These are phyloP conservation scores for Nothophoma quercina DNA, from an alignment of 2,329 filamentous ascomycete genomes.

Conservation along the genomic window DNA sequence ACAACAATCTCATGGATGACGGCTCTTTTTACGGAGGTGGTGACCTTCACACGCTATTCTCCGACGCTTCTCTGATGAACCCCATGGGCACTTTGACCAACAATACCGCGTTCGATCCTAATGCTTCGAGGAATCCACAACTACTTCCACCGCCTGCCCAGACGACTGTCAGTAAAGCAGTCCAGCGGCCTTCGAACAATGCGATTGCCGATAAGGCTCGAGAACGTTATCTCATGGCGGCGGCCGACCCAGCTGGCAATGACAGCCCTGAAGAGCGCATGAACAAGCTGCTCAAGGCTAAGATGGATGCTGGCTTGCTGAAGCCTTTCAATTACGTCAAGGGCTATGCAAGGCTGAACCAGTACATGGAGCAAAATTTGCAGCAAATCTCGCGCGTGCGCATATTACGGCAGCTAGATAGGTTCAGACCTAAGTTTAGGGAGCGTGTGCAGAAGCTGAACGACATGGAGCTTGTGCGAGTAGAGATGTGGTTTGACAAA, in stretches of 20 bases:
- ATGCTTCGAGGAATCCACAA: constrained; percentile 57
- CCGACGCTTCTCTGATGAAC: constrained; percentile 63
- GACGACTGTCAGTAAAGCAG: constrained; percentile 60
- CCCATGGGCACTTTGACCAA: constrained; percentile 52
- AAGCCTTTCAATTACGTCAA: constrained; percentile 99
- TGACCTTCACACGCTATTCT: constrained; percentile 62
- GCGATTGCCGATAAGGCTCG: constrained; percentile 74
- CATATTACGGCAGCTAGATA: constrained; percentile 88
- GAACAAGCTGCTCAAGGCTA: constrained; percentile 91
- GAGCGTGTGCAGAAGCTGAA: constrained; percentile 92
- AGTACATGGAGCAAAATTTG: constrained; percentile 91
- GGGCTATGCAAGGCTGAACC: constrained; percentile 86
- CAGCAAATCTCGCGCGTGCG: constrained; percentile 83
- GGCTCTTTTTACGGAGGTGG: constrained; percentile 53
- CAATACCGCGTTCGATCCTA: constrained; percentile 42
- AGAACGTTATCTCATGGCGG: constrained; percentile 93
- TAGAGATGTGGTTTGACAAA: constrained; percentile 99
- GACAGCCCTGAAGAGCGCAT: constrained; percentile 91
- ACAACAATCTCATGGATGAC: constrained; percentile 86
- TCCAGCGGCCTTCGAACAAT: constrained; percentile 67
- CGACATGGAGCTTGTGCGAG: constrained; percentile 91
- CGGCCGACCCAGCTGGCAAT: constrained; percentile 88
- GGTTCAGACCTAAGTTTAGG: constrained; percentile 93
- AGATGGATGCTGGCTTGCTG: constrained; percentile 92
- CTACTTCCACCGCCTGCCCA: constrained; percentile 53